Conservation (phyloP, 163 green algal genomes). For the Botryococcus braunii region DNA sequence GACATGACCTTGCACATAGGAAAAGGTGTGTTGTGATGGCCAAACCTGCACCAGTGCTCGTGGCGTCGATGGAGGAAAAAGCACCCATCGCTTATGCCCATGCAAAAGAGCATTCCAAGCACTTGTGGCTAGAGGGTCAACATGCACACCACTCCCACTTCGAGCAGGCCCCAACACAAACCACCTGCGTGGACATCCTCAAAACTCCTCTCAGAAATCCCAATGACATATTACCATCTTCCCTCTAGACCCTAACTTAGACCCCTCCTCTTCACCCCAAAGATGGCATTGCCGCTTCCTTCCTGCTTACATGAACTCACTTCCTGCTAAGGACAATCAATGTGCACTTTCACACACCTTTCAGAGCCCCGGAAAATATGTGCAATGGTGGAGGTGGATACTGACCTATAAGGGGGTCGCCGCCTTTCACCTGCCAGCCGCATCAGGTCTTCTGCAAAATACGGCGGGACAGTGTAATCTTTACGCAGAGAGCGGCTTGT, state of each 20-base stretch:
- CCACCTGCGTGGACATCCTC: constrained; percentile 44
- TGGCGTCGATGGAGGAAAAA: constrained; percentile 64
- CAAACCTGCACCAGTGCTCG: constrained; percentile 22
- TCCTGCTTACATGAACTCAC: no score
- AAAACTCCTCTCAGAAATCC: no score
- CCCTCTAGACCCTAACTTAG: no score
- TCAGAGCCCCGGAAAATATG: background rate
- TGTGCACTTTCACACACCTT: background rate
- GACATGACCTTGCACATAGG: no score
- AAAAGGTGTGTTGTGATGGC: no score
- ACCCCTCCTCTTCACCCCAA: no score
- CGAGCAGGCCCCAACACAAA: constrained; percentile 72
- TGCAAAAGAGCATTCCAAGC: constrained; percentile 78
- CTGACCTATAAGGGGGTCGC: constrained; percentile 71
- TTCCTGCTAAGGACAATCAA: no score
- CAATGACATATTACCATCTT: no score
- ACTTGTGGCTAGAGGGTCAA: constrained; percentile 79
- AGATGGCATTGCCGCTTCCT: no score
- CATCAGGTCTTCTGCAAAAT: constrained; percentile 85
- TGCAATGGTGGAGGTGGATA: no score
- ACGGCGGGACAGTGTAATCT: constrained; percentile 58
- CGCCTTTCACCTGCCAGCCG: constrained; percentile 60
- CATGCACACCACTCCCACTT: constrained; percentile 61
- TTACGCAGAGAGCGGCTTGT: constrained; percentile 22
- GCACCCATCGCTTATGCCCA: constrained; percentile 82